Evolutionary conservation across 2,329 filamentous ascomycete genomes (phyloP).

Genomic region (Ophiostoma tasmaniense): DNA sequence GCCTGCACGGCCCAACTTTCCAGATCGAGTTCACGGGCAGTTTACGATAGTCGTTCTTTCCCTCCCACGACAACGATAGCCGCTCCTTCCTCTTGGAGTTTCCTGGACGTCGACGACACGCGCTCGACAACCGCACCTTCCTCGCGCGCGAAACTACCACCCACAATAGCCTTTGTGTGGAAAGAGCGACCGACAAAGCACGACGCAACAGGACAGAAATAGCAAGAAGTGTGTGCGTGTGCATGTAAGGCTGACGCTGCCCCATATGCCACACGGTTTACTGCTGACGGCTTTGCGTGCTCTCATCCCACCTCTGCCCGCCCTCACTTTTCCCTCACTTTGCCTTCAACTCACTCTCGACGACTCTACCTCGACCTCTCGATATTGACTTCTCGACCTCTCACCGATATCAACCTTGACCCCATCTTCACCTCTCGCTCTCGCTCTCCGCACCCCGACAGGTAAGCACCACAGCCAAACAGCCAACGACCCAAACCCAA

Average conservation of each 20-base stretch:
- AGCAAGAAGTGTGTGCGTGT: background rate
- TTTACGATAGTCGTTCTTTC: constrained; percentile 1
- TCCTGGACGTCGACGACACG: background rate
- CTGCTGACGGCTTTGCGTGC: background rate
- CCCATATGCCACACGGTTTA: background rate
- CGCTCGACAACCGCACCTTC: background rate
- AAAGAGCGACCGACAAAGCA: background rate
- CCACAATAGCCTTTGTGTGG: background rate
- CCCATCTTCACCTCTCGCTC: too few relatives aligned
- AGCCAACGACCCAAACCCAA: too few relatives aligned
- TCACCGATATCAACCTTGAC: background rate
- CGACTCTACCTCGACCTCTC: background rate
- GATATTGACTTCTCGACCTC: background rate
- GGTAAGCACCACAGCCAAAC: background rate
- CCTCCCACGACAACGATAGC: background rate
- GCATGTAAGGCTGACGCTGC: background rate
- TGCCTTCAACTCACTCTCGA: background rate
- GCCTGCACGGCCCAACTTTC: background rate
- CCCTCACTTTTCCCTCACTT: background rate
- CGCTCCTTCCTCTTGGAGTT: background rate
- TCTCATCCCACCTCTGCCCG: background rate
- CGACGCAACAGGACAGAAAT: background rate
- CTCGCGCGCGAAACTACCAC: background rate
- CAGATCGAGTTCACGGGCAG: background rate
- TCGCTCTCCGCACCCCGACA: background rate